Evolutionary conservation across 495 filamentous ascomycete species (phyloP).

Genomic region (Talaromyces adpressus): DNA sequence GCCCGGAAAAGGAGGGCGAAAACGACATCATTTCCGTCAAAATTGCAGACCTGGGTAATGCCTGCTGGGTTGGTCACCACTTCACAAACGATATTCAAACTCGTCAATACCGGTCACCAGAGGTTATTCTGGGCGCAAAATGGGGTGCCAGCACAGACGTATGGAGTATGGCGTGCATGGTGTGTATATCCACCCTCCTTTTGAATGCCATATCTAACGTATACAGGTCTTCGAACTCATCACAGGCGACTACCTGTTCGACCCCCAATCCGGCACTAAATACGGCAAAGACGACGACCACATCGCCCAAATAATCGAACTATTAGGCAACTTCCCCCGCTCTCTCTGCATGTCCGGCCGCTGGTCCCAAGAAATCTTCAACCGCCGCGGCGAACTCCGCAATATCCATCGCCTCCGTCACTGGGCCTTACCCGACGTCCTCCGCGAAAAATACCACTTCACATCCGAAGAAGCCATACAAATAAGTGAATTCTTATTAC

Average conservation of each 20-base stretch:
- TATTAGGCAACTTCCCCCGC: constrained; percentile 89
- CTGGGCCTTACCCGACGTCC: constrained; percentile 91
- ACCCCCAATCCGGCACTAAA: constrained; percentile 97
- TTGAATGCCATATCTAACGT: constrained; percentile 9
- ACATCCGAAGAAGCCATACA: constrained; percentile 64
- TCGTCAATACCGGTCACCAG: constrained; percentile 91
- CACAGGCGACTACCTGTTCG: constrained; percentile 97
- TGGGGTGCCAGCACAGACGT: constrained; percentile 99
- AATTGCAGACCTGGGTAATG: constrained; percentile 97
- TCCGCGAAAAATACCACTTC: constrained; percentile 97
- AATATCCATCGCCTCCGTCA: constrained; percentile 97
- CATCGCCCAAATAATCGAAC: constrained; percentile 98
- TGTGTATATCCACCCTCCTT: constrained; percentile 26
- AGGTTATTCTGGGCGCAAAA: constrained; percentile 93
- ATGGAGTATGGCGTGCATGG: constrained; percentile 99
- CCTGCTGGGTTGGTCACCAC: constrained; percentile 97
- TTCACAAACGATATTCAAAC: constrained; percentile 99
- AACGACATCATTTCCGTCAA: constrained; percentile 90
- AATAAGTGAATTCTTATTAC: constrained; percentile 79
- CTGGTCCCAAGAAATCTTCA: constrained; percentile 99
- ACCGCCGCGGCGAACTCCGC: constrained; percentile 90
- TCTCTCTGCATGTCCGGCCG: constrained; percentile 84
- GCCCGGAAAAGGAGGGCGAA: constrained; percentile 41
- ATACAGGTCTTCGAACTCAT: constrained; percentile 90
- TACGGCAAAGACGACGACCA: constrained; percentile 99